Conservation (phyloP, 768 basidiomycete species). For the Hebeloma cylindrosporum region DNA sequence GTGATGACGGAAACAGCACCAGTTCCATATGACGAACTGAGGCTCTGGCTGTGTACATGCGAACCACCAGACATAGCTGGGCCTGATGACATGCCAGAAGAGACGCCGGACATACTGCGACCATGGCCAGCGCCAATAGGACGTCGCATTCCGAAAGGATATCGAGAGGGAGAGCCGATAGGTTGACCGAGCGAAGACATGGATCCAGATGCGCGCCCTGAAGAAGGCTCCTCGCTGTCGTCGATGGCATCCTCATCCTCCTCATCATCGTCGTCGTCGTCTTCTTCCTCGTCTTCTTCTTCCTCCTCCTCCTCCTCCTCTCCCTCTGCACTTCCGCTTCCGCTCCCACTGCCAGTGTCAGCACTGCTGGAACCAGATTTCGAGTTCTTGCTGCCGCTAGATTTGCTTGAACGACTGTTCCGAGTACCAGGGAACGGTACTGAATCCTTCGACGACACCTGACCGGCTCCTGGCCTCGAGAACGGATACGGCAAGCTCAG, state of each 20-base stretch:
- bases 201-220: conserved; percentile 72
- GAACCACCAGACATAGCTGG: conserved; percentile 17
- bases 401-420: conserved; percentile 27
- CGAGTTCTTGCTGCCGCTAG: conserved; percentile 17
- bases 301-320: conserved; percentile 32
- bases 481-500: conserved; percentile 72
- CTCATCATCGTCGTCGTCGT: conserved; percentile 34
- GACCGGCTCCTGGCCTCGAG: conserved; percentile 52
- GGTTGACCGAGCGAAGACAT: conserved; percentile 86
- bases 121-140: conserved; percentile 30
- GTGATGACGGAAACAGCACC: conserved; percentile 40
- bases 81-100: conserved; percentile 22
- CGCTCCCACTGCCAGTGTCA: conserved; percentile 14
- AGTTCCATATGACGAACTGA: conserved; percentile 30
- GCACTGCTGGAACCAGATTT: conserved; percentile 14
- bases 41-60: conserved; percentile 18
- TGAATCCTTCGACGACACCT: conserved; percentile 57
- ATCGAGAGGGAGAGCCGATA: conserved; percentile 52
- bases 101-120: conserved; percentile 27
- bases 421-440: conserved; percentile 79
- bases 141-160: conserved; percentile 67
- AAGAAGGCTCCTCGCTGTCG: conserved; percentile 51
- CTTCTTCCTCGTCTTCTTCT: conserved; percentile 24
- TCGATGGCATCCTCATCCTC: conserved; percentile 38
- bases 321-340: conserved; percentile 13